Conservation (phyloP, 345 rosid species). For the Brassica juncea region DNA sequence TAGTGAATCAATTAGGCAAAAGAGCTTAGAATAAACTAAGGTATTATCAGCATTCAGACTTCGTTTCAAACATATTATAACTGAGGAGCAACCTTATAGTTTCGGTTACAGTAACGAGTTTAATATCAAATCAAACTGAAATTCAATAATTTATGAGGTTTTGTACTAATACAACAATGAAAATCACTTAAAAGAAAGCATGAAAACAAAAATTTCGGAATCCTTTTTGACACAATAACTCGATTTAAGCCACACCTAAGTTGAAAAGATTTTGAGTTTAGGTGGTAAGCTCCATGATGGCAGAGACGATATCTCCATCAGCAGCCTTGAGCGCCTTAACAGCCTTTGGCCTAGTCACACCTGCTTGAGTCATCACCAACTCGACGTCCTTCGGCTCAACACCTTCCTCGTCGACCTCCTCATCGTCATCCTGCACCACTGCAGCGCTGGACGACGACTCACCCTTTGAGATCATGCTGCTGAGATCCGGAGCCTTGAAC, state of each 20-base stretch:
- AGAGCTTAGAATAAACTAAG: too few species aligned
- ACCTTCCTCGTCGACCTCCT: constrained; percentile 82
- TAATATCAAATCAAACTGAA: constrained; percentile 16
- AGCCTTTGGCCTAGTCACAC: constrained; percentile 73
- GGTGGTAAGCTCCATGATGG: constrained; percentile 90
- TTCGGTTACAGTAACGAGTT: too few species aligned
- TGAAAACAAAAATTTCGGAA: constrained; percentile 8
- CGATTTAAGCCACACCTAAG: constrained; percentile 30
- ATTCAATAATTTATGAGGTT: constrained; percentile 14
- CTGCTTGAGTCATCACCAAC: constrained; percentile 95
- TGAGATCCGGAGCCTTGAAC: constrained; percentile 73
- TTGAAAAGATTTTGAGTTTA: constrained; percentile 35
- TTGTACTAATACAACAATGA: constrained; percentile 38
- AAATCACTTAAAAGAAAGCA: constrained; percentile 28
- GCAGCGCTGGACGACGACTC: constrained; percentile 54
- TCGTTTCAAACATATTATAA: too few species aligned
- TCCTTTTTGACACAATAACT: constrained; percentile 32
- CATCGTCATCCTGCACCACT: constrained; percentile 67
- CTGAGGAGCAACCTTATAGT: too few species aligned
- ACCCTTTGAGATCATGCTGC: constrained; percentile 67
- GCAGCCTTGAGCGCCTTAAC: constrained; percentile 83
- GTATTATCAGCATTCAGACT: too few species aligned
- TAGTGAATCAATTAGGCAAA: too few species aligned
- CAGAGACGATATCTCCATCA: constrained; percentile 80
- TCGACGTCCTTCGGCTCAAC: constrained; percentile 93